Evolutionary conservation across 371 early-diverging fungal genomes (phyloP).

Genomic region (Apophysomyces ossiformis): DNA sequence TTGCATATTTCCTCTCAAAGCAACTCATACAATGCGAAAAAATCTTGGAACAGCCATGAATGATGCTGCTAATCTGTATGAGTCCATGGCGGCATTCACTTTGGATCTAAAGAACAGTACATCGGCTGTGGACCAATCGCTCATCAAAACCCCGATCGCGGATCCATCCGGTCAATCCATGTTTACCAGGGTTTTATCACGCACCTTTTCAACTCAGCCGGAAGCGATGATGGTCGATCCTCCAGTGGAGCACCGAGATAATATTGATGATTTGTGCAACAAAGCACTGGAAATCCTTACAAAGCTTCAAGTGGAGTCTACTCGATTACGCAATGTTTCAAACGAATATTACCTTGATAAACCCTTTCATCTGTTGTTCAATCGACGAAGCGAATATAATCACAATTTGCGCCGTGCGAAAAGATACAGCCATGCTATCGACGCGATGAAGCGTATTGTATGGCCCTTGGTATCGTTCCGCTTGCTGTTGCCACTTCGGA

Average conservation of each 20-base stretch:
- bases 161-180: neutral
- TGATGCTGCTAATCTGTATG: slow-evolving; percentile 41
- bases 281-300: slow-evolving; percentile 30
- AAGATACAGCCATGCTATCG: slow-evolving; percentile 40
- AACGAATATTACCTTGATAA: slow-evolving; percentile 35
- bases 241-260: neutral
- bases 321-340: slow-evolving; percentile 37
- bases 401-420: slow-evolving; percentile 32
- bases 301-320: slow-evolving; percentile 36
- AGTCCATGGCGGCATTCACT: slow-evolving; percentile 33
- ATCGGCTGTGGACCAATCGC: slow-evolving; percentile 1
- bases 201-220: slow-evolving; percentile 5
- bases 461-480: slow-evolving; percentile 45
- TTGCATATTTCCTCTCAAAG: slow-evolving; percentile 42
- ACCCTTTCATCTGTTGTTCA: slow-evolving; percentile 15
- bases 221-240: neutral
- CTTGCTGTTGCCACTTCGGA: slow-evolving; percentile 28
- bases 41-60: slow-evolving; percentile 42
- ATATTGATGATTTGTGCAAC: slow-evolving; percentile 21
- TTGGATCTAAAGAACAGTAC: slow-evolving; percentile 26
- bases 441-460: slow-evolving; percentile 39
- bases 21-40: slow-evolving; percentile 35
- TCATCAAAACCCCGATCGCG: neutral
- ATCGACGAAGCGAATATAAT: neutral
- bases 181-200: neutral